Evolutionary conservation across 176 grass and related monocot species (phyloP).

Genomic region (Zea luxurians): DNA sequence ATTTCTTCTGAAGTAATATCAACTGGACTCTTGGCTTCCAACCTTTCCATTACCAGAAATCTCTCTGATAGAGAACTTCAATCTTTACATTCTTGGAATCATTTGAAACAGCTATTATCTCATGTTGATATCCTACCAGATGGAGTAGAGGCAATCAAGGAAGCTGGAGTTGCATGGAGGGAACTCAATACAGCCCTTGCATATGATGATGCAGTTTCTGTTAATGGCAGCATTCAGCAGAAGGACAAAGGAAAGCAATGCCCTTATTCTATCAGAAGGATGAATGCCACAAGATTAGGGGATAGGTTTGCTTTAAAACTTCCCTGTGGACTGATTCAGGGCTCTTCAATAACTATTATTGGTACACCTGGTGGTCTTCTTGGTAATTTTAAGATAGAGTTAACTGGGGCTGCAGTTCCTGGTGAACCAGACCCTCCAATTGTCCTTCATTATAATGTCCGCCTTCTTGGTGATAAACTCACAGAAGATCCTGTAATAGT

Average conservation of each 20-base stretch:
- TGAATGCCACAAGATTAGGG: slow-evolving; percentile 76
- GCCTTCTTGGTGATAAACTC: slow-evolving; percentile 95
- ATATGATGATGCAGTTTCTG: slow-evolving; percentile 52
- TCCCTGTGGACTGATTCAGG: slow-evolving; percentile 93
- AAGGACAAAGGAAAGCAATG: slow-evolving; percentile 91
- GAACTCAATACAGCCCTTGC: slow-evolving; percentile 67
- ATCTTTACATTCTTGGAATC: slow-evolving; percentile 71
- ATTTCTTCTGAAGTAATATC: slow-evolving; percentile 60
- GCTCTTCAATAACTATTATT: slow-evolving; percentile 89
- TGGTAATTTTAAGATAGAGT: slow-evolving; percentile 82
- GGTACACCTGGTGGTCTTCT: slow-evolving; percentile 86
- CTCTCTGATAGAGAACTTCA: slow-evolving; percentile 60
- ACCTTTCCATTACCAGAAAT: slow-evolving; percentile 69
- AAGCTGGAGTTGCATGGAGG: slow-evolving; percentile 86
- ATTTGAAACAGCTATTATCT: slow-evolving; percentile 65
- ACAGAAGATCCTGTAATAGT: slow-evolving; percentile 98
- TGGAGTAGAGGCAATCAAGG: slow-evolving; percentile 82
- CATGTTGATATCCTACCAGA: slow-evolving; percentile 64
- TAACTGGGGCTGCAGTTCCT: slow-evolving; percentile 70
- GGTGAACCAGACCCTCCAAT: slow-evolving; percentile 91
- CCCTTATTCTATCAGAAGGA: slow-evolving; percentile 88
- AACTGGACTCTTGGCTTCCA: slow-evolving; percentile 52
- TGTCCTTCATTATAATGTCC: slow-evolving; percentile 91
- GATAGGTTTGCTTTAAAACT: slow-evolving; percentile 72
- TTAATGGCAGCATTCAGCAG: slow-evolving; percentile 47